These are phyloP conservation scores for Citropsis articulata DNA, from an alignment of 345 rosid genomes.

Conservation along the genomic window DNA sequence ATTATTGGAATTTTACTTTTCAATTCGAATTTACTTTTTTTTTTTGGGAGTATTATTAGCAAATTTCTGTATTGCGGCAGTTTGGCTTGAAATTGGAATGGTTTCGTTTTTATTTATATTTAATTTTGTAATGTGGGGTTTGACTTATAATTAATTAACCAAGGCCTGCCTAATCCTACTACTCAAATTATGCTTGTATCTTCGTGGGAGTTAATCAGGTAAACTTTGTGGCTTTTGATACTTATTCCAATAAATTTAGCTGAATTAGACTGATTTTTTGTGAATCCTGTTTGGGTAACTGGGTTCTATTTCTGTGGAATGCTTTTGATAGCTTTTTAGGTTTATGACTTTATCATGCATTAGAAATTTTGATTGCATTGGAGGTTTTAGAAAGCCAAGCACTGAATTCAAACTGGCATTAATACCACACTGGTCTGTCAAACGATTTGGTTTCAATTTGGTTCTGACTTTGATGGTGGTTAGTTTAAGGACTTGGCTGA, in stretches of 20 bases:
- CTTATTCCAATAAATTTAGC: not conserved
- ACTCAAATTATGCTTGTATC: not conserved
- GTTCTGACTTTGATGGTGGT: not conserved
- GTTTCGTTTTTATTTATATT: not conserved
- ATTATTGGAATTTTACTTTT: not conserved
- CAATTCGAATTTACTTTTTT: not conserved
- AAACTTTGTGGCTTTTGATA: not conserved
- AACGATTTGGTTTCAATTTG: not conserved
- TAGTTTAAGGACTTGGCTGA: not conserved
- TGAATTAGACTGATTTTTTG: not conserved
- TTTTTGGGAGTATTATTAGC: not conserved
- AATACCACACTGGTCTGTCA: constrained; percentile 3
- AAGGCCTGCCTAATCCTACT: no score
- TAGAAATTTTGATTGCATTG: not conserved
- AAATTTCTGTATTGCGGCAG: not conserved
- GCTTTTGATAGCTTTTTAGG: not conserved
- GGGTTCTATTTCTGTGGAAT: not conserved
- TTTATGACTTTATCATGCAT: not conserved
- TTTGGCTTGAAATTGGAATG: not conserved
- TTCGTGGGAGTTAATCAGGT: not conserved
- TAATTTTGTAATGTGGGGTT: not conserved
- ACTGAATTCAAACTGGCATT: constrained; percentile 1
- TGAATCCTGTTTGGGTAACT: not conserved
- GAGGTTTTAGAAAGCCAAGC: not conserved
- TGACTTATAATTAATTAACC: constrained; percentile 4